Evolutionary conservation across 495 filamentous ascomycete genomes (phyloP).

Genomic region (Usnea hakonensis): DNA sequence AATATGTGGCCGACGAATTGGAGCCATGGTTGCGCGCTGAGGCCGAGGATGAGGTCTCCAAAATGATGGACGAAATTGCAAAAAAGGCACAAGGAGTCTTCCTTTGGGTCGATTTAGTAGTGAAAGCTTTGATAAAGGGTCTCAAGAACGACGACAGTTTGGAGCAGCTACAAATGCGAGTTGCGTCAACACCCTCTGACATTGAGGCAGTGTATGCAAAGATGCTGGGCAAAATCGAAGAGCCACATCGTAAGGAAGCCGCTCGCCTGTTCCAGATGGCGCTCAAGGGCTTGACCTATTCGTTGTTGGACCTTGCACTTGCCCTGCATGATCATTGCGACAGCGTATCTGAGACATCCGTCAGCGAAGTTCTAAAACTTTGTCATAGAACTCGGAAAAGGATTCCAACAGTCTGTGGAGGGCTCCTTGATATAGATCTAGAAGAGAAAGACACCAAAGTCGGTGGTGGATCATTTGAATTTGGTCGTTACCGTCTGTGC

Average conservation of each 20-base stretch:
- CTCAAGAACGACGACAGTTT: slow-evolving; percentile 3
- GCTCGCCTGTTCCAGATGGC: background rate
- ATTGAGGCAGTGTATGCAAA: slow-evolving; percentile 1
- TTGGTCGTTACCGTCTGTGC: background rate
- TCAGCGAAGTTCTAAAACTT: background rate
- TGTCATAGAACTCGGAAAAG: background rate
- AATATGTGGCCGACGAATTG: background rate
- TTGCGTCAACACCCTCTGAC: background rate
- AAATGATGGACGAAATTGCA: background rate
- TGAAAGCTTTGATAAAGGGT: background rate
- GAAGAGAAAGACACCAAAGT: background rate
- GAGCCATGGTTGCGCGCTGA: no score
- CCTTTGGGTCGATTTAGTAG: slow-evolving; percentile 7
- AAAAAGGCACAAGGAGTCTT: slow-evolving; percentile 3
- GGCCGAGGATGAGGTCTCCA: background rate
- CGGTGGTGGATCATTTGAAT: background rate
- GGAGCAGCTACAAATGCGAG: background rate
- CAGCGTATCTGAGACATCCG: background rate
- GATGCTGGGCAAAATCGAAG: background rate
- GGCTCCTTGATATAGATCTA: background rate
- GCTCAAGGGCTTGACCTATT: background rate
- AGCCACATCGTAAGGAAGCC: background rate
- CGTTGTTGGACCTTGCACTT: background rate
- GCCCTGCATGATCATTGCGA: background rate
- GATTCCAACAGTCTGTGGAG: background rate